Percentiles rank a stretch among this genome's conserved stretches.
Conservation (phyloP, 768 basidiomycete species). For the Cystobasidium onofrii region DNA sequence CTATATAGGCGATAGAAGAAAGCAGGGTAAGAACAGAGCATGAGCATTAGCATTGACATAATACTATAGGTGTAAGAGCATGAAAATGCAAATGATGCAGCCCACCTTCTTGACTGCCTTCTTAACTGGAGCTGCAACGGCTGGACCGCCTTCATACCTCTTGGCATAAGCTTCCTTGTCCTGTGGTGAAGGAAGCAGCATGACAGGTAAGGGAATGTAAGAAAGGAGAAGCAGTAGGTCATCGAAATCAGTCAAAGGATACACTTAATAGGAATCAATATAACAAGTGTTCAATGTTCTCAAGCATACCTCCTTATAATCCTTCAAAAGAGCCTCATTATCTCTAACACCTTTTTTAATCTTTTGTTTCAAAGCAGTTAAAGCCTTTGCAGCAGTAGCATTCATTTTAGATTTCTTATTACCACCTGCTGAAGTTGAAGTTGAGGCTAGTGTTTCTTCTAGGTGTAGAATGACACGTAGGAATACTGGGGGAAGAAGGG, state of each 20-base stretch:
- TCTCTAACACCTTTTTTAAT: constrained; percentile 85
- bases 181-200: constrained; percentile 47
- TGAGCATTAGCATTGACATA: not conserved
- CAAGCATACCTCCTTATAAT: constrained; percentile 63
- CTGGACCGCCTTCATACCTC: constrained; percentile 55
- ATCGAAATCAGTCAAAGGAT: not conserved
- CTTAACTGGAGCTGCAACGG: constrained; percentile 45
- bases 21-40: constrained; percentile 17
- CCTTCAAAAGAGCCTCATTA: constrained; percentile 68
- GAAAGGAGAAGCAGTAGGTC: not conserved
- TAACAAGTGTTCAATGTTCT: not conserved
- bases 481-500: constrained; percentile 74
- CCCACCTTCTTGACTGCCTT: constrained; percentile 47
- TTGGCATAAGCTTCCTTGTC: constrained; percentile 81
- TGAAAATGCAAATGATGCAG: too few species aligned
- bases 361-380: constrained; percentile 97
- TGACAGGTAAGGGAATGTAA: not conserved
- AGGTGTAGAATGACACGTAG: constrained; percentile 65
- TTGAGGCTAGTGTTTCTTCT: constrained; percentile 54
- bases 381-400: constrained; percentile 79
- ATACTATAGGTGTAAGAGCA: too few species aligned
- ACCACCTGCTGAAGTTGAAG: constrained; percentile 53
- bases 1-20: too few species aligned
- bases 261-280: not conserved
- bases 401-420: constrained; percentile 97